Conservation (phyloP, 73 alveolate genomes). For the Tetrahymena malaccensis region DNA sequence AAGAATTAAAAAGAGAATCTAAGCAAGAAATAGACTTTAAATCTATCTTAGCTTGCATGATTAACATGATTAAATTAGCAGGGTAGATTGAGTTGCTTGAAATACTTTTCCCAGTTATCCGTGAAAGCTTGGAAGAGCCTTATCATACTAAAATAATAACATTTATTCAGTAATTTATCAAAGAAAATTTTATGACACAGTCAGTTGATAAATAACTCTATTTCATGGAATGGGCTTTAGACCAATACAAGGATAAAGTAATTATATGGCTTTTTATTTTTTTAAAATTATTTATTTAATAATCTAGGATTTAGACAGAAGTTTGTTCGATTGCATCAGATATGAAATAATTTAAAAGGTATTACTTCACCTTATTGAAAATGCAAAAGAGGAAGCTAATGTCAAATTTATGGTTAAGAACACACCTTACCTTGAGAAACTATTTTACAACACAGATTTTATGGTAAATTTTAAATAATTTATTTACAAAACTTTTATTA, state of each 20-base stretch:
- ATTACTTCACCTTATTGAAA: slow-evolving; percentile 7
- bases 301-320: slow-evolving; percentile 1
- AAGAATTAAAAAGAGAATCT: slow-evolving; percentile 21
- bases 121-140: slow-evolving; percentile 7
- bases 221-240: slow-evolving; percentile 12
- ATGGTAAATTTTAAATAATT: background rate
- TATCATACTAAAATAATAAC: background rate
- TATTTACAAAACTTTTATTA: too few species aligned
- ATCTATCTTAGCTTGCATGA: background rate
- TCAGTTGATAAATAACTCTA: background rate
- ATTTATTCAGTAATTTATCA: background rate
- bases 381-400: background rate
- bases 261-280: background rate
- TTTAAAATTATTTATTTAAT: background rate
- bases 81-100: slow-evolving; percentile 16
- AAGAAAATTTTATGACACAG: background rate
- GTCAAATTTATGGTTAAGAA: background rate
- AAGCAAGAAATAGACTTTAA: slow-evolving; percentile 11
- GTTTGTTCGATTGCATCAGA: background rate
- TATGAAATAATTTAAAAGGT: slow-evolving; percentile 19
- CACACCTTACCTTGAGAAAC: background rate
- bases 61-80: slow-evolving; percentile 20
- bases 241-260: background rate
- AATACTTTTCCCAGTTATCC: slow-evolving; percentile 23
- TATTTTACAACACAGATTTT: background rate